These are phyloP conservation scores for Taiozyma sp. DNA, from an alignment of 1,139 yeast species.

Conservation along the genomic window DNA sequence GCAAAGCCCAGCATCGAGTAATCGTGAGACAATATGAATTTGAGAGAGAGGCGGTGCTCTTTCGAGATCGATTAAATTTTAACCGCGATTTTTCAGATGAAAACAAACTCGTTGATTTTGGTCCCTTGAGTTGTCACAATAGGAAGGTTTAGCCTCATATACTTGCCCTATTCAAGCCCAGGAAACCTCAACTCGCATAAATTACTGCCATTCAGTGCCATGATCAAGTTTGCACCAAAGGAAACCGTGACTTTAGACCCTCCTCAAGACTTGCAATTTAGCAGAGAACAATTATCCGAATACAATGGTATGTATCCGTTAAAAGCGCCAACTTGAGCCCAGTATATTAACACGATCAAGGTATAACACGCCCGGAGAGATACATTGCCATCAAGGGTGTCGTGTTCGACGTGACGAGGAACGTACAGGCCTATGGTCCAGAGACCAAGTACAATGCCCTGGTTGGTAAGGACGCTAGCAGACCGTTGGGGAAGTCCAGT, in stretches of 20 bases:
- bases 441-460: constrained; percentile 70
- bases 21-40: not conserved
- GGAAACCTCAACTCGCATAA: not conserved
- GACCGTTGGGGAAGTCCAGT: constrained; percentile 60
- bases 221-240: constrained; percentile 42
- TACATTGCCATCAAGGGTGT: constrained; percentile 74
- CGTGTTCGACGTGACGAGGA: constrained; percentile 72
- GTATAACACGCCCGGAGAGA: constrained; percentile 39
- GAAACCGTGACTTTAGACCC: constrained; percentile 43
- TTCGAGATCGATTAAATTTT: not conserved
- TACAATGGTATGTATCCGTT: constrained; percentile 38
- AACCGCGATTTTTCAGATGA: not conserved
- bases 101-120: not conserved
- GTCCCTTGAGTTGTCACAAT: not conserved
- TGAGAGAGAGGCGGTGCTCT: not conserved
- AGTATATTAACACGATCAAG: constrained; percentile 22
- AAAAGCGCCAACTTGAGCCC: not conserved
- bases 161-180: not conserved
- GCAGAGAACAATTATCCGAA: constrained; percentile 35
- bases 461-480: constrained; percentile 73
- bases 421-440: constrained; percentile 65
- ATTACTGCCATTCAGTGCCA: not conserved
- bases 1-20: constrained; percentile 35
- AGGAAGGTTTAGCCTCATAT: not conserved
- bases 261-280: constrained; percentile 40